Base-by-base conservation (phyloP, 805 yeast genomes). In the Ogataea minuta region DNA sequence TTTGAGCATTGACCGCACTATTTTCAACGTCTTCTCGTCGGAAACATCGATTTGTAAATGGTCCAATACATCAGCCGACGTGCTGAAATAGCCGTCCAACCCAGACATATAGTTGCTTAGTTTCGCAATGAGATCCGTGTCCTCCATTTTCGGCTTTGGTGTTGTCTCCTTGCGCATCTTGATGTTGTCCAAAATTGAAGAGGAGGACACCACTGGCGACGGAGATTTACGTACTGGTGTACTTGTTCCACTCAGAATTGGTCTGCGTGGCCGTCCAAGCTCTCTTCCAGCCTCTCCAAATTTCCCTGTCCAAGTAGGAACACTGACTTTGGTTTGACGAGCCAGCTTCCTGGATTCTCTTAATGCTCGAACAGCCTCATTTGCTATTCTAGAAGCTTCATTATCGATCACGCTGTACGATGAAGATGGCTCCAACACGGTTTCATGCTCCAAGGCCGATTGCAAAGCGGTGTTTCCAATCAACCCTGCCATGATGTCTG, bases 301-400 rank as follows among this genome's bases (percentile, higher is more conserved):
- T 49, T 76, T 77, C 0, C 99, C 99, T 0, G 99, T 91, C 95
- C 97, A 93, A 0, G 99, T 91, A 0, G 97, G 98, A 0, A 84
- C 80, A 4, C 95, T 95, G 21, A 90, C 68, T 17, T 59, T 59
- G 2, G 73, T 62, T 28, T 52, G 53, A 23, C 71, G 57, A 0
- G 89, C 70, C 15, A 64, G 57, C 32, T 64, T 68, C 28, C 89
- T 63, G 0, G 96, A 86, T 43, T 75, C 74, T 38, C 75, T 68
- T 40, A 85, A 59, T 0, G 81, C 81, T 34, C 68, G 68, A 4
- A 74, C 75, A 0, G 95, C 93, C 40, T 79, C 82, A 26, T 66
- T 62, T 1, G 85, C 82, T 7, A 82, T 64, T 11, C 77, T 48
- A 8, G 68, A 57, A 0, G 90, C 90, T 52, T 84, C 90, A 19